Percentiles rank a stretch among this genome's conserved stretches.
These are phyloP conservation scores for Suillus subaureus DNA, from an alignment of 768 basidiomycete species.

Conservation along the genomic window DNA sequence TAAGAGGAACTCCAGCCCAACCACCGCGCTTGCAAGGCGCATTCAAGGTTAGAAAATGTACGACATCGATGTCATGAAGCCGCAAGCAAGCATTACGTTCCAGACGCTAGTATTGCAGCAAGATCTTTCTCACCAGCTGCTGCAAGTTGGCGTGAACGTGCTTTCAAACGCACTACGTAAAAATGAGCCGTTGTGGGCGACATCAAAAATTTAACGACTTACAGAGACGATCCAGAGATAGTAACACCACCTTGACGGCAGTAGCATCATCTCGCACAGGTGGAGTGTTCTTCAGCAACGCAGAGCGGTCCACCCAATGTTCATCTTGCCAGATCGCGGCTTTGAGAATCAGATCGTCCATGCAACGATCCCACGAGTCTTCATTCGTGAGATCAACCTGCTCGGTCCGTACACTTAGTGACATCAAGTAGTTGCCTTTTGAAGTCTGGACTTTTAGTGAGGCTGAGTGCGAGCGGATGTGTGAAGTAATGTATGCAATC, in stretches of 20 bases:
- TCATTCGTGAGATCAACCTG: slow-evolving; percentile 69
- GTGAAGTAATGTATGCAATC: slow-evolving; percentile 71
- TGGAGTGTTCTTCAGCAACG: slow-evolving; percentile 53
- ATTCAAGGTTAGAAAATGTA: slow-evolving; percentile 8
- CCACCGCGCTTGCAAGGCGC: background rate
- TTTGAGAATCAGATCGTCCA: slow-evolving; percentile 95
- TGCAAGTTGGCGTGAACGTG: slow-evolving; percentile 81
- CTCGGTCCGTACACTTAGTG: slow-evolving; percentile 82
- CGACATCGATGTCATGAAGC: slow-evolving; percentile 5
- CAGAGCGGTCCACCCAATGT: slow-evolving; percentile 87
- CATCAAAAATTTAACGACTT: slow-evolving; percentile 35
- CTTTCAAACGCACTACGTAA: slow-evolving; percentile 80
- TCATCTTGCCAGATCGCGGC: slow-evolving; percentile 93
- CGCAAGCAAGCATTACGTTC: slow-evolving; percentile 20
- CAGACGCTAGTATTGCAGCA: slow-evolving; percentile 59
- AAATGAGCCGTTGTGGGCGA: slow-evolving; percentile 20
- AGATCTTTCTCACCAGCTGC: slow-evolving; percentile 88
- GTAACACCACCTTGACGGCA: slow-evolving; percentile 81
- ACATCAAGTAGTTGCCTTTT: slow-evolving; percentile 89
- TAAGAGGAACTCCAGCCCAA: slow-evolving; percentile 2
- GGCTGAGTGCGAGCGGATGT: slow-evolving; percentile 70
- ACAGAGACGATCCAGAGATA: slow-evolving; percentile 93
- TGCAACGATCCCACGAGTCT: slow-evolving; percentile 63
- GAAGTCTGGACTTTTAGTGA: slow-evolving; percentile 95
- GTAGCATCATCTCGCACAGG: slow-evolving; percentile 39